These are phyloP conservation scores for Cicer pinnatifidum DNA, from an alignment of 306 rosid species.

Conservation along the genomic window DNA sequence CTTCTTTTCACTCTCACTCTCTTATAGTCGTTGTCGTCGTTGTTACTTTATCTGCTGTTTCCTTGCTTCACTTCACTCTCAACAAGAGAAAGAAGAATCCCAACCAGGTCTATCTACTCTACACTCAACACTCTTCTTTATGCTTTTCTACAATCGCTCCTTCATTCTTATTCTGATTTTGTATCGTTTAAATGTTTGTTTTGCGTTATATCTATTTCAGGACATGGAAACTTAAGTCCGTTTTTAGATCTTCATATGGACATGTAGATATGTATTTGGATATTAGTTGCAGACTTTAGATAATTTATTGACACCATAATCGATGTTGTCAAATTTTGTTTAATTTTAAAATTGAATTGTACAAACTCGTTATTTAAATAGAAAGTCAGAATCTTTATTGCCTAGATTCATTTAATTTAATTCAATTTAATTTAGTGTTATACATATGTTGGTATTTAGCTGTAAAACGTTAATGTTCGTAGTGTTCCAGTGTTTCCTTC, in stretches of 20 bases:
- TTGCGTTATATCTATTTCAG: background rate
- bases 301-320: background rate
- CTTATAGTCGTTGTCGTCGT: slow-evolving; percentile 58
- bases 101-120: slow-evolving; percentile 51
- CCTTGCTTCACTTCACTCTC: slow-evolving; percentile 57
- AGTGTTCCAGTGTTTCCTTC: background rate
- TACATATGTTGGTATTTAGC: background rate
- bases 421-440: background rate
- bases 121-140: background rate
- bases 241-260: slow-evolving; percentile 4
- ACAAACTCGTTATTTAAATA: background rate
- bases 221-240: background rate
- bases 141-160: background rate
- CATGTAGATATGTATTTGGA: background rate
- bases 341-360: slow-evolving; percentile 21
- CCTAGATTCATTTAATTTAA: slow-evolving; percentile 25
- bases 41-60: slow-evolving; percentile 74
- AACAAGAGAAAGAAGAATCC: slow-evolving; percentile 52
- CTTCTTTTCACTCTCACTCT: slow-evolving; percentile 62
- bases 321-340: background rate
- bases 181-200: slow-evolving; percentile 2
- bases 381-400: background rate
- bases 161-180: slow-evolving; percentile 24
- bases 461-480: background rate
- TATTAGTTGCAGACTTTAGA: background rate